phyloP scores from a whole-genome alignment of 2,329 filamentous ascomycete species.

The Reticulascus tulasneorum region DNA sequence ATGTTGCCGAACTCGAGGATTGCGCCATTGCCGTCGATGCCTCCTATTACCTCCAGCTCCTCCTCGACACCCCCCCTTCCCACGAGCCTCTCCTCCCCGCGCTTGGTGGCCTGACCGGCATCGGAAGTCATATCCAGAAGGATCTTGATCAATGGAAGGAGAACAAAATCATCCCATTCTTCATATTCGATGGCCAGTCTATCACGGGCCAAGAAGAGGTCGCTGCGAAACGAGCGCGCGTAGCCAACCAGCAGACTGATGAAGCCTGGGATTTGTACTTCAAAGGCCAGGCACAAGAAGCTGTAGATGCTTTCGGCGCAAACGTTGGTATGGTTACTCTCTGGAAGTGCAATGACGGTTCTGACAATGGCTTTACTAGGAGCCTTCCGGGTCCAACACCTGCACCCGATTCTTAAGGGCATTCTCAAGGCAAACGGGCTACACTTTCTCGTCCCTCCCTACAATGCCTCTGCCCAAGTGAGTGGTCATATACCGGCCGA shows the following conservation, averaged over 20 bases:
- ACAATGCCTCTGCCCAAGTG: constrained; percentile 84
- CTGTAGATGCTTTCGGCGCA: constrained; percentile 78
- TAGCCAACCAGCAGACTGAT: constrained; percentile 67
- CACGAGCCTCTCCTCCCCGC: constrained; percentile 88
- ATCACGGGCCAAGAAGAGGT: constrained; percentile 72
- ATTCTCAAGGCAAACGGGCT: constrained; percentile 66
- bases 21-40: constrained; percentile 82
- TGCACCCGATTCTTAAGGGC: constrained; percentile 73
- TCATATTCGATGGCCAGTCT: constrained; percentile 88
- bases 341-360: constrained; percentile 4
- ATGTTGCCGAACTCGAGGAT: constrained; percentile 68
- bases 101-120: constrained; percentile 80
- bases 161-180: constrained; percentile 71
- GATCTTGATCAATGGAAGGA: constrained; percentile 71
- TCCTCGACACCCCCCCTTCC: constrained; percentile 65
- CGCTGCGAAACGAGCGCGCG: constrained; percentile 58
- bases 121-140: constrained; percentile 69
- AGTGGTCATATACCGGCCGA: constrained; percentile 17
- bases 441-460: constrained; percentile 79
- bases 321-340: constrained; percentile 58
- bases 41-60: constrained; percentile 77
- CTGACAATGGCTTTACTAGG: constrained; percentile 42
- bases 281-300: constrained; percentile 70
- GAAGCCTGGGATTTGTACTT: constrained; percentile 87
- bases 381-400: constrained; percentile 64